Evolutionary conservation across 495 filamentous ascomycete genomes (phyloP), one percentile per base, ranked within the genome.

Genomic region (Hypomontagnella submonticulosa): DNA sequence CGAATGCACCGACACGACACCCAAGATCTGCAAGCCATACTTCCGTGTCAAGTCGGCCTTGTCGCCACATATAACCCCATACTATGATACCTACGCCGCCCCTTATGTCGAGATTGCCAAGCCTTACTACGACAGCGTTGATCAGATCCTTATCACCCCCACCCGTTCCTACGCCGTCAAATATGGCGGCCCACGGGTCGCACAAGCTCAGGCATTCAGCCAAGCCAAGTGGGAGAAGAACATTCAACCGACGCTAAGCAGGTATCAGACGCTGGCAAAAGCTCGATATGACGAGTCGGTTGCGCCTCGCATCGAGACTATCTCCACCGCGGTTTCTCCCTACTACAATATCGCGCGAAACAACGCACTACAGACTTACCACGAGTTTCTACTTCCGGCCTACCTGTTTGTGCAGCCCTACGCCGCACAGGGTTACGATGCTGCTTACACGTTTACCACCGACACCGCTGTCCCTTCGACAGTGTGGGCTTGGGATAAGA

Each of bases 11-110:
- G 84, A 89, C 20, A 75, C 81, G 18, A 93, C 92, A 9, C 92
- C 94, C 2, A 81, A 76, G 48, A 86, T 98, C 30, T 99, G 96
- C 82, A 89, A 88, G 71, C 90, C 91, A 3, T 96, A 94, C 71
- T 84, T 97, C 50, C 81, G 87, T 47, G 77, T 86, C 50, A 87
- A 88, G 57, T 84, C 88, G 2, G 81, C 89, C 37, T 77, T 92
- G 44, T 76, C 84, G 23, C 95, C 96, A 6, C 88, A 95, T 72
- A 65, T 96, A 33, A 81, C 87, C 43, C 96, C 96, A 18, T 97
- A 97, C 77, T 98, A 97, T 73, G 80, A 93, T 60, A 71, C 82
- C 32, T 97, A 97, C 68, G 88, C 88, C 4, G 90, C 89, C 1
- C 92, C 90, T 10, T 92, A 97, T 67, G 85, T 97, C 47, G 85